phyloP scores from a whole-genome alignment of 2,329 filamentous ascomycete genomes.

The Rhynchosporium secalis region DNA sequence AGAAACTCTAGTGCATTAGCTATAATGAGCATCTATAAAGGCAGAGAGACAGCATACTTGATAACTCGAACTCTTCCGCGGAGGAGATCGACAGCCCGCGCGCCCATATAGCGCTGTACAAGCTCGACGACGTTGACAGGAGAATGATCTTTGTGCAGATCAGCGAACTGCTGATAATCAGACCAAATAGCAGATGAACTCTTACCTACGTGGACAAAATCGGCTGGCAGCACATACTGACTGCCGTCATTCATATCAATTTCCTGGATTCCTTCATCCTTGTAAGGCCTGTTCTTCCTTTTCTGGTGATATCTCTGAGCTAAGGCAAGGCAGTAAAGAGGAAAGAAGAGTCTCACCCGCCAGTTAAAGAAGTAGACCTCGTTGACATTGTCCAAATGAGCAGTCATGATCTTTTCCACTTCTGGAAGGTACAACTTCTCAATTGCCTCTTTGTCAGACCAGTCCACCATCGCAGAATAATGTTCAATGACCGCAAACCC shows the following conservation, averaged over 20 bases:
- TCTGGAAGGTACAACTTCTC: neutral
- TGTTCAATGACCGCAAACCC: neutral
- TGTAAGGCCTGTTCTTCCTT: conserved; percentile 3
- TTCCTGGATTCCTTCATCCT: neutral
- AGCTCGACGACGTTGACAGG: neutral
- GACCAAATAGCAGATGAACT: neutral
- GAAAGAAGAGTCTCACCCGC: neutral
- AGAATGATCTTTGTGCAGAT: neutral
- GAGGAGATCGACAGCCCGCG: neutral
- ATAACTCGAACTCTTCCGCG: neutral
- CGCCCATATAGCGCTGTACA: neutral
- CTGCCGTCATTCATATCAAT: conserved; percentile 3
- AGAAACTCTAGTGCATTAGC: neutral
- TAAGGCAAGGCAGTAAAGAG: neutral
- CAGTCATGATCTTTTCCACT: neutral
- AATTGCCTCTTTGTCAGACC: neutral
- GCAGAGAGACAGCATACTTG: neutral
- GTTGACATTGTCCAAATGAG: neutral
- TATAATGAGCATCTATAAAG: neutral
- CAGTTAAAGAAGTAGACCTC: neutral
- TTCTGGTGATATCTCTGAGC: neutral
- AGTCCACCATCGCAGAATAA: neutral
- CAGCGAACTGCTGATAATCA: neutral
- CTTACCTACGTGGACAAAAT: neutral
- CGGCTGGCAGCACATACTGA: conserved; percentile 6